Conservation (phyloP, 768 basidiomycete species). For the Trametes elegans region DNA sequence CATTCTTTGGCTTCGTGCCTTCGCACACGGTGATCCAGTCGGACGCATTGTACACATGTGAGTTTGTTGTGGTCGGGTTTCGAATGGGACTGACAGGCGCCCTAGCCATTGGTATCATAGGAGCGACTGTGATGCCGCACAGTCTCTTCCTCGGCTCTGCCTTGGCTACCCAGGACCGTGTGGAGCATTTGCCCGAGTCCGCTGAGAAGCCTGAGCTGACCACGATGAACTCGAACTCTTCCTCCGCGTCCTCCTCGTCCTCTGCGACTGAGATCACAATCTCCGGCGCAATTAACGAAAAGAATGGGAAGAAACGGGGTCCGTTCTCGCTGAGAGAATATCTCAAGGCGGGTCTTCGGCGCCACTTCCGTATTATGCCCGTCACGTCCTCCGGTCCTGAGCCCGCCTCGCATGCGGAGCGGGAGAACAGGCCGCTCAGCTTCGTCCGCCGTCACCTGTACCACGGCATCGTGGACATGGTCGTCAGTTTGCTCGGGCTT, state of each 20-base stretch:
- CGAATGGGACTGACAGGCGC: background rate
- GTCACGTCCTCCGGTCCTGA: conserved; percentile 30
- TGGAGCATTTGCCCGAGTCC: conserved; percentile 33
- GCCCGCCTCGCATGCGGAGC: conserved; percentile 42
- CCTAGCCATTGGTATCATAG: conserved; percentile 69
- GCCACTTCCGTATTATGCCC: conserved; percentile 26
- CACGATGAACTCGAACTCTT: background rate
- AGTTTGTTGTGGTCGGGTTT: conserved; percentile 28
- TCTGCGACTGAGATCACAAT: conserved; percentile 4
- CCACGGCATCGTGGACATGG: conserved; percentile 47
- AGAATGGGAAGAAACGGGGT: conserved; percentile 22
- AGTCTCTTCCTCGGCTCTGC: conserved; percentile 87
- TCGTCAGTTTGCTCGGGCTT: conserved; percentile 68
- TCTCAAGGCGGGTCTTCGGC: background rate
- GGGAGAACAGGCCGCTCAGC: conserved; percentile 32
- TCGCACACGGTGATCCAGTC: conserved; percentile 58
- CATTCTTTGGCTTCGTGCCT: conserved; percentile 76
- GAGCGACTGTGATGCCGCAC: conserved; percentile 93
- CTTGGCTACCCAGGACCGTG: conserved; percentile 79
- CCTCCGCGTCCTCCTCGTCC: no score
- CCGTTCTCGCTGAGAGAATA: conserved; percentile 3
- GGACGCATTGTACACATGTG: conserved; percentile 66
- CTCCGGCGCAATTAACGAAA: conserved; percentile 25
- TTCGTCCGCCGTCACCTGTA: conserved; percentile 41
- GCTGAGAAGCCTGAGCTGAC: conserved; percentile 1